Evolutionary conservation across 257 asterid genomes (phyloP), one percentile per base, ranked within the genome.

Genomic region (Paulownia fortunei): DNA sequence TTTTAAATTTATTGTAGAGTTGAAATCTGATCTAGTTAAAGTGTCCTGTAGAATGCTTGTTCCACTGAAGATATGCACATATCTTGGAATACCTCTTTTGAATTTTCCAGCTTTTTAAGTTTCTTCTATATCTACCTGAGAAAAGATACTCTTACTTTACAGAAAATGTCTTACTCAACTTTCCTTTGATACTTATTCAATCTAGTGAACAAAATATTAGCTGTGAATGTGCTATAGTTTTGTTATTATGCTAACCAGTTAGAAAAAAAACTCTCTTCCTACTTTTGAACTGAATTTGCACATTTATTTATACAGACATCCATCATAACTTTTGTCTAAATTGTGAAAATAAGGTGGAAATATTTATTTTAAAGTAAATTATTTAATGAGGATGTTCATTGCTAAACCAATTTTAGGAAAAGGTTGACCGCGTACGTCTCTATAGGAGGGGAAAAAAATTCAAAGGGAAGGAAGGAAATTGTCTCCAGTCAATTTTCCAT

Each of bases 1-100:
- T 74, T 64, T 73, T 82, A 49, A 27, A 39, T 77, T 32, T 24
- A 11, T 44, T 60, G 11, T 23, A 6, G 56, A 24, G 62, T 73
- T 72, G 76, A 44, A 32, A 49, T 39, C 73, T 21, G 59, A 34
- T 71, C n/a, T 36, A 34, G 30, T 39, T 42, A 44, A 26, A n/a
- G 39, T 72, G 60, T 26, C 52, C 67, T 30, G 63, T 9, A 18
- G 58, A 44, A 9, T 63, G 73, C 30, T 19, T 34, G 62, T 19
- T 46, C 9, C 34, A 30, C 42, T 41, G 70, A 44, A 74, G 23
- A 26, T 64, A 42, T 19, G 11, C 16, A 8, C 46, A 66, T 36
- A 54, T 76, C 3, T 58, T 59, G 37, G 2, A 21, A 60, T 56
- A 30, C 15, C 67, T 39, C 60, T 2, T 44, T 44, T n/a, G 13